Base-by-base conservation (phyloP, 2,329 filamentous ascomycete genomes). In the Trichoderma sp. region DNA sequence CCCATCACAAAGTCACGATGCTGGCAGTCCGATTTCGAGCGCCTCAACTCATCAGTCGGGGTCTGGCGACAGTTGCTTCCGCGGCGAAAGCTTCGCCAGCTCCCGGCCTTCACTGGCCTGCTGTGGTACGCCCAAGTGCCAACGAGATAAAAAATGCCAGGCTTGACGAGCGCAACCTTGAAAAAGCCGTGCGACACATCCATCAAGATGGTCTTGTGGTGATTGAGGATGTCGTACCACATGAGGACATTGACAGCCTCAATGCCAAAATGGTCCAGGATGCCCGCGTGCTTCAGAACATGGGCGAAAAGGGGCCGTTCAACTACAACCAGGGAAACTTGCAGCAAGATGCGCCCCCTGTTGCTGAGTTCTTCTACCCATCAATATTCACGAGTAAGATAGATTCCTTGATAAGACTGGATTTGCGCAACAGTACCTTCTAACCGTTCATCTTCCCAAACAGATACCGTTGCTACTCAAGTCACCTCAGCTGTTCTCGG, bases 241-340 rank as follows among this genome's bases (percentile, higher is more conserved):
- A 87, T 73, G 76, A 81, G 0, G 77, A 84, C n/a, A 79, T 91
- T 3, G 86, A 91, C 74, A 75, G 76, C 7, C 80, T 91, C 47
- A 91, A 91, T 75, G 73, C 75, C 60, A 87, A 86, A 74, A 91
- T 91, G 89, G 83, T 88, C 1, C 43, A 86, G 60, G 89, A 91
- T 76, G 88, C 89, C 1, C 82, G 81, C 2, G 76, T 78, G 4
- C 81, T 91, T 3, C 86, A 87, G 71, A 81, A 80, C 0, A 80
- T 82, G 36, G 87, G 87, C 2, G 84, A 89, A 24, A 82, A 87
- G 18, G 84, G 85, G 0, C 87, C 87, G 0, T 91, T 86, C 81
- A 91, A 91, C 74, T 90, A 90, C 76, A 90, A 90, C 75, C 84
- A 84, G 62, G 87, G 86, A 1, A 91, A 90, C 73, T 81, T 90